phyloP scores from a whole-genome alignment of 306 rosid species.

The Ammopiptanthus mongolicus region DNA sequence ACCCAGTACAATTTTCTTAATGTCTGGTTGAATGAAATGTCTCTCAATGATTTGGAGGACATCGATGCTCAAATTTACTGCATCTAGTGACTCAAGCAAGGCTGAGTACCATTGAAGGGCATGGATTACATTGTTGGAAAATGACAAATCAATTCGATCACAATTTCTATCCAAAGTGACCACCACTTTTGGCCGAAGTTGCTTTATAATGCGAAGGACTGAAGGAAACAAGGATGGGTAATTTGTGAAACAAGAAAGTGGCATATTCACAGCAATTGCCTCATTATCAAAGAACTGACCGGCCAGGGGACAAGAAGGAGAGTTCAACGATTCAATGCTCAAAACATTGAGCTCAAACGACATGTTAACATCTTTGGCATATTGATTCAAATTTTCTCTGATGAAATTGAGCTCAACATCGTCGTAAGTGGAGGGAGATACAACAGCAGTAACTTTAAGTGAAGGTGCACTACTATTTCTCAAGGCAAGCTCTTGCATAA shows the following conservation, averaged over 20 bases:
- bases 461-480: conserved; percentile 40
- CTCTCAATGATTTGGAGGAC: conserved; percentile 56
- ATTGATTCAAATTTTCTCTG: conserved; percentile 45
- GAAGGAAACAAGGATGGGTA: conserved; percentile 30
- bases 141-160: not conserved
- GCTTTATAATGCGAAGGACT: conserved; percentile 50
- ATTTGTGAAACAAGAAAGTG: conserved; percentile 40
- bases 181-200: conserved; percentile 53
- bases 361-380: conserved; percentile 50
- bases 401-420: conserved; percentile 60
- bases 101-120: conserved; percentile 44
- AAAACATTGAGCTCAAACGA: conserved; percentile 49
- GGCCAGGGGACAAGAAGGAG: conserved; percentile 44
- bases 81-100: conserved; percentile 64
- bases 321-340: conserved; percentile 39
- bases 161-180: conserved; percentile 49
- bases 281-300: conserved; percentile 26
- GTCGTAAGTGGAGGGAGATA: conserved; percentile 35
- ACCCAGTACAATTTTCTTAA: conserved; percentile 44
- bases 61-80: conserved; percentile 46
- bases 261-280: conserved; percentile 60
- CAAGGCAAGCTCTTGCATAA: conserved; percentile 67
- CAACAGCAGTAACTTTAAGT: conserved; percentile 61
- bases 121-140: conserved; percentile 42
- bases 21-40: conserved; percentile 58